A percentile compares a stretch with the other conserved stretches of the same genome.
These are phyloP conservation scores for Cylindrotheca fusiformis DNA, from an alignment of 108 stramenopile genomes.

Conservation along the genomic window DNA sequence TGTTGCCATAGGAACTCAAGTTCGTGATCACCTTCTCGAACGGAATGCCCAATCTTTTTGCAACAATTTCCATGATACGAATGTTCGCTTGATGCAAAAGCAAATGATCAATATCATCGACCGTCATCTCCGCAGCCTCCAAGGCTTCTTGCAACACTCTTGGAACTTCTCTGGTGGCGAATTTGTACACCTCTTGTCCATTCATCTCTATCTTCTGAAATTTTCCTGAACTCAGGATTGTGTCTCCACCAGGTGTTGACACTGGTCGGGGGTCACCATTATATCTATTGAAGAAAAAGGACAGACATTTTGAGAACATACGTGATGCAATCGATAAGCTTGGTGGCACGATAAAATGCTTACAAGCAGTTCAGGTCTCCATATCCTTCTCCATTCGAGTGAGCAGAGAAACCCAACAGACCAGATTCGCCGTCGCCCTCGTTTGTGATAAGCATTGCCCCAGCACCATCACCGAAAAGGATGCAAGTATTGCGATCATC, in stretches of 20 bases:
- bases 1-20: slow-evolving; percentile 91
- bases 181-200: slow-evolving; percentile 94
- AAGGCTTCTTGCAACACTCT: slow-evolving; percentile 87
- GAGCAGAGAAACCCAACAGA: slow-evolving; percentile 87
- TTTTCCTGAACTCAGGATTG: slow-evolving; percentile 61
- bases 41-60: slow-evolving; percentile 86
- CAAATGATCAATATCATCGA: slow-evolving; percentile 92
- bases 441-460: slow-evolving; percentile 88
- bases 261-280: slow-evolving; percentile 61
- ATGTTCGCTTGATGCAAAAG: slow-evolving; percentile 97
- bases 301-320: neutral
- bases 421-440: slow-evolving; percentile 57
- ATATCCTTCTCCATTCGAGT: slow-evolving; percentile 90
- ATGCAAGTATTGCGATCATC: slow-evolving; percentile 94
- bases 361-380: slow-evolving; percentile 81
- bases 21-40: slow-evolving; percentile 94
- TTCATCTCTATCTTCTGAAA: slow-evolving; percentile 89
- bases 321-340: neutral
- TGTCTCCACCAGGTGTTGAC: slow-evolving; percentile 68
- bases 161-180: slow-evolving; percentile 94
- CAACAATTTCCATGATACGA: slow-evolving; percentile 96
- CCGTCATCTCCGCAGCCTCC: slow-evolving; percentile 79
- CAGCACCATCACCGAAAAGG: slow-evolving; percentile 96
- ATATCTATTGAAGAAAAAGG: slow-evolving; percentile 46
- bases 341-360: slow-evolving; percentile 18